Conservation (phyloP, 23 red algal genomes). For the Gracilariopsis chorda region DNA sequence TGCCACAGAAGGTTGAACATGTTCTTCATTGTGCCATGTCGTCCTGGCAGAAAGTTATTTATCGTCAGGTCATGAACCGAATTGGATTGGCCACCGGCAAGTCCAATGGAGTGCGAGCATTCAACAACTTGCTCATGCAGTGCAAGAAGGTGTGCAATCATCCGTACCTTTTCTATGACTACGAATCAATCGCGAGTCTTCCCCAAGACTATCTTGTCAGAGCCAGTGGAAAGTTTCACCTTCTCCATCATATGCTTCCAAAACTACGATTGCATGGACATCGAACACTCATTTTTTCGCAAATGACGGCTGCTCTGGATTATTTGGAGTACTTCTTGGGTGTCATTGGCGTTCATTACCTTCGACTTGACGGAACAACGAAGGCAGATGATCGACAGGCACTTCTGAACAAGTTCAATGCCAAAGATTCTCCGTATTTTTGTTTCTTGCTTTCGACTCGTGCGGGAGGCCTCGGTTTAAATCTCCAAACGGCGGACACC, state of each 20-base stretch:
- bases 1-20: constrained; percentile 92
- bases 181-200: constrained; percentile 55
- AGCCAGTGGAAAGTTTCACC: constrained; percentile 91
- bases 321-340: constrained; percentile 79
- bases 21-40: constrained; percentile 93
- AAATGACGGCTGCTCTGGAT: constrained; percentile 96
- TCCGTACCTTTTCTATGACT: constrained; percentile 96
- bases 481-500: constrained; percentile 99
- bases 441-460: constrained; percentile 96
- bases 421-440: constrained; percentile 79
- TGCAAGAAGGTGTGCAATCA: constrained; percentile 98
- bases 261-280: constrained; percentile 87
- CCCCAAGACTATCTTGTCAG: constrained; percentile 75
- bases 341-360: constrained; percentile 67
- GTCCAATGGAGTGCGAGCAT: constrained; percentile 39
- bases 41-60: constrained; percentile 91
- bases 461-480: constrained; percentile 94
- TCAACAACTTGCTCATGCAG: constrained; percentile 96
- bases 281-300: constrained; percentile 88
- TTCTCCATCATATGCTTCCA: constrained; percentile 80
- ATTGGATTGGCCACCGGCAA: constrained; percentile 70
- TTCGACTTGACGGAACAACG: constrained; percentile 91
- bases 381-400: constrained; percentile 86
- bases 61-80: constrained; percentile 70
- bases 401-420: constrained; percentile 90